These are phyloP conservation scores for Mucor racemosus DNA, from an alignment of 371 early-diverging fungal genomes.

Conservation along the genomic window DNA sequence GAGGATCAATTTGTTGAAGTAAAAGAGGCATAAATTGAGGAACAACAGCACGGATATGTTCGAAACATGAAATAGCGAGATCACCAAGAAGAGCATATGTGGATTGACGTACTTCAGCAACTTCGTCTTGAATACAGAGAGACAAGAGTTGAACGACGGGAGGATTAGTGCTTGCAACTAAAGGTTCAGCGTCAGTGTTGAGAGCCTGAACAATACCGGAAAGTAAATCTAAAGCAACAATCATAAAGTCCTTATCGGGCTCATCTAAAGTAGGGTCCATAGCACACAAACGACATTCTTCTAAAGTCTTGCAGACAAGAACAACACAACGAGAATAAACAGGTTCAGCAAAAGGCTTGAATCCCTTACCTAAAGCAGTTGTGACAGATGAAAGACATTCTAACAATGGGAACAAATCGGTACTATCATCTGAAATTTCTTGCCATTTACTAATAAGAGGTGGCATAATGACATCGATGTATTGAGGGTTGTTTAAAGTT, in stretches of 20 bases:
- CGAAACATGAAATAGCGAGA: conserved; percentile 82
- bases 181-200: conserved; percentile 70
- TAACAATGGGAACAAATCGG: conserved; percentile 86
- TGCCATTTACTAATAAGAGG: conserved; percentile 85
- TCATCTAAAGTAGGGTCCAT: conserved; percentile 69
- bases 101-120: conserved; percentile 89
- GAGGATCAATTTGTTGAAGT: conserved; percentile 72
- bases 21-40: conserved; percentile 77
- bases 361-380: conserved; percentile 83
- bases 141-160: conserved; percentile 77
- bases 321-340: conserved; percentile 88
- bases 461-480: conserved; percentile 81
- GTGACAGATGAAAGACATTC: conserved; percentile 94
- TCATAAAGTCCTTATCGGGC: conserved; percentile 92
- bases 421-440: conserved; percentile 74
- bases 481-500: conserved; percentile 76
- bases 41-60: conserved; percentile 74
- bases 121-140: conserved; percentile 75
- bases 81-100: conserved; percentile 95
- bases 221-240: conserved; percentile 93
- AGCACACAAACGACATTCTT: conserved; percentile 63
- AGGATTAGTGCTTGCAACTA: conserved; percentile 76
- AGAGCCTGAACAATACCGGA: conserved; percentile 92
- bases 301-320: conserved; percentile 77
- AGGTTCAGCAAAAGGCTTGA: conserved; percentile 81